phyloP scores from a whole-genome alignment of 768 basidiomycete species.

The Xerocomus spinulosus region DNA sequence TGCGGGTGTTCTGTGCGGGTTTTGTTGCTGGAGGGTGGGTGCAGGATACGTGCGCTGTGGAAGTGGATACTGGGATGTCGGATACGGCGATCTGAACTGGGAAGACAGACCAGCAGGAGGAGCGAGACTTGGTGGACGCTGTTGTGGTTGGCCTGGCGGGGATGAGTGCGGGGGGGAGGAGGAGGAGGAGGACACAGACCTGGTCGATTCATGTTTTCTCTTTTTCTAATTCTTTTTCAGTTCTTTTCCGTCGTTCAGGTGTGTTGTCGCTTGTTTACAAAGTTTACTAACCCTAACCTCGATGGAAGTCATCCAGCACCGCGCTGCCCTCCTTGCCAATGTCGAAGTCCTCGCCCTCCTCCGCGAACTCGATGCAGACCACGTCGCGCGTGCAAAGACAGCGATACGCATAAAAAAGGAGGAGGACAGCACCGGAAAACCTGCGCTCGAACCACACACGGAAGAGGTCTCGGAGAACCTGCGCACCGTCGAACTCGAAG shows the following conservation, averaged over 20 bases:
- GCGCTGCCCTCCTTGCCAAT: slow-evolving; percentile 83
- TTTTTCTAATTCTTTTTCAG: slow-evolving; percentile 1
- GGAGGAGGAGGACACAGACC: slow-evolving; percentile 34
- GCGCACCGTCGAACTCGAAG: slow-evolving; percentile 80
- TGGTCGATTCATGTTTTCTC: slow-evolving; percentile 54
- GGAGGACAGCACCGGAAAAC: slow-evolving; percentile 49
- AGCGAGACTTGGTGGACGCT: slow-evolving; percentile 71
- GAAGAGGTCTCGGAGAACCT: slow-evolving; percentile 75
- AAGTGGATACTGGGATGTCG: slow-evolving; percentile 34
- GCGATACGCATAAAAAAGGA: slow-evolving; percentile 74
- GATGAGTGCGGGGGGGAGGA: slow-evolving; percentile 18
- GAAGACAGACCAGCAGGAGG: slow-evolving; percentile 58
- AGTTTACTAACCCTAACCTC: slow-evolving; percentile 22
- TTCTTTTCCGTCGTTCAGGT: slow-evolving; percentile 7
- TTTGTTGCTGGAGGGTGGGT: slow-evolving; percentile 49
- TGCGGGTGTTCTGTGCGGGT: slow-evolving; percentile 54
- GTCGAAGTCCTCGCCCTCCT: slow-evolving; percentile 79
- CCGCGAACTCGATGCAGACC: slow-evolving; percentile 69
- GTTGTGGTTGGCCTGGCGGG: slow-evolving; percentile 68
- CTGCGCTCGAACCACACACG: slow-evolving; percentile 29
- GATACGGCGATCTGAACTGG: slow-evolving; percentile 56
- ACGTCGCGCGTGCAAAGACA: slow-evolving; percentile 63
- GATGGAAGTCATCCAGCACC: slow-evolving; percentile 41
- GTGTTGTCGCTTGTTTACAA: slow-evolving; percentile 29
- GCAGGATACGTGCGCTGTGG: slow-evolving; percentile 30